Conservation (phyloP, 169 alveolate species). For the Cryptosporidium sp. region DNA sequence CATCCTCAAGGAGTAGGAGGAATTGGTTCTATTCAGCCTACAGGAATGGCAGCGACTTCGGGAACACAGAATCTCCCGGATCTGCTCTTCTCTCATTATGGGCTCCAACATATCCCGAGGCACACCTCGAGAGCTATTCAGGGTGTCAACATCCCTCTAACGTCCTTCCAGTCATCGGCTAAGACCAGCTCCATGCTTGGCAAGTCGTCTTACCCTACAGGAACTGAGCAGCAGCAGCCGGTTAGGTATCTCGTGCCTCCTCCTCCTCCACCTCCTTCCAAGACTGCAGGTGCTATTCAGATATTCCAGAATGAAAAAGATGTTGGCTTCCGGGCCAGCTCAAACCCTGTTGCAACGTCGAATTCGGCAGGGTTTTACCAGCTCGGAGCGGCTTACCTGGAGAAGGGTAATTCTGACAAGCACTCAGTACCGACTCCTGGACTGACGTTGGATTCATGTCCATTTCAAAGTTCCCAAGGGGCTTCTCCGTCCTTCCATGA, state of each 20-base stretch:
- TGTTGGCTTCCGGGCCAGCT: background rate
- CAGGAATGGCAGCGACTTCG: background rate
- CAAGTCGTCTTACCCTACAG: background rate
- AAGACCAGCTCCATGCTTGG: background rate
- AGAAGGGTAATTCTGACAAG: background rate
- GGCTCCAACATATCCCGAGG: background rate
- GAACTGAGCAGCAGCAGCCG: slow-evolving; percentile 5
- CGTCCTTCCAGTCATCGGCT: background rate
- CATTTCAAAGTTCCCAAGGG: slow-evolving; percentile 4
- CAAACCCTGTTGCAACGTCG: slow-evolving; percentile 61
- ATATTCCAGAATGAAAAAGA: slow-evolving; percentile 24
- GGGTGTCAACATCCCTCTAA: background rate
- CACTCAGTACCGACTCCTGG: background rate
- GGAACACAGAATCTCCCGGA: background rate
- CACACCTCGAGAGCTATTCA: background rate
- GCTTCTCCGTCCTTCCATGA: slow-evolving; percentile 9
- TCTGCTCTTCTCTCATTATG: background rate
- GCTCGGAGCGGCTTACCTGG: background rate
- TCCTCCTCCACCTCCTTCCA: slow-evolving; percentile 53
- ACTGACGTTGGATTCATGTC: background rate
- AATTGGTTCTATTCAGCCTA: background rate
- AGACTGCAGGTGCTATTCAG: background rate
- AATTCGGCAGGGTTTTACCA: slow-evolving; percentile 55
- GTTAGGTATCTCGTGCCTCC: slow-evolving; percentile 55
- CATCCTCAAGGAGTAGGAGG: background rate